Evolutionary conservation across 2,329 filamentous ascomycete species (phyloP).

Genomic region (Paraphaeosphaeria minitans): DNA sequence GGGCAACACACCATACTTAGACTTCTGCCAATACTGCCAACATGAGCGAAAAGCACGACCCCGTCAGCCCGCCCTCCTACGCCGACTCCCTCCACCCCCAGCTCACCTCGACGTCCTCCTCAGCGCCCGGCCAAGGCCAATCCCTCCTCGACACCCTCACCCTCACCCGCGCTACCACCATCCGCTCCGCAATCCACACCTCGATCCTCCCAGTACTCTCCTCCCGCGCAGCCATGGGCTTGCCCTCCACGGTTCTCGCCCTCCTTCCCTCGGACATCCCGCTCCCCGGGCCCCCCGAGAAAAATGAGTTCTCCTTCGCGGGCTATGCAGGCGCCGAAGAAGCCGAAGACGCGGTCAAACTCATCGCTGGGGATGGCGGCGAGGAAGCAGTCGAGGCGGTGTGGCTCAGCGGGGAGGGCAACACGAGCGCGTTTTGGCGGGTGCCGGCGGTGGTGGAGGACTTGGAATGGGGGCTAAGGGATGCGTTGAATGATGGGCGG

Average conservation of each 20-base stretch:
- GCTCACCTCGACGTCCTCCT: constrained; percentile 9
- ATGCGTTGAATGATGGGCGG: constrained; percentile 32
- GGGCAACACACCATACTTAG: background rate
- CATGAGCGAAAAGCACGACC: constrained; percentile 17
- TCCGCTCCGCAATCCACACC: constrained; percentile 45
- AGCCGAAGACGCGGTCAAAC: constrained; percentile 18
- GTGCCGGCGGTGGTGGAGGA: constrained; percentile 49
- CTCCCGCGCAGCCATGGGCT: constrained; percentile 47
- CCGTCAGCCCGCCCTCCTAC: constrained; percentile 29
- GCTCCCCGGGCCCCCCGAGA: constrained; percentile 26
- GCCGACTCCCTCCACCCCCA: constrained; percentile 23
- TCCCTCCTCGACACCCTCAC: constrained; percentile 45
- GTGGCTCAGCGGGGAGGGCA: constrained; percentile 47
- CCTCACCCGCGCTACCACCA: constrained; percentile 47
- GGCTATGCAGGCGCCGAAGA: background rate
- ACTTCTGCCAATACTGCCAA: background rate
- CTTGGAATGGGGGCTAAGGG: constrained; percentile 42
- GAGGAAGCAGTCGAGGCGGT: constrained; percentile 47
- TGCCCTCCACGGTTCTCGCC: constrained; percentile 52
- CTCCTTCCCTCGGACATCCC: constrained; percentile 52
- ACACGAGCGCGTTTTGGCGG: constrained; percentile 52
- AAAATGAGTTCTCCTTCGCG: constrained; percentile 41
- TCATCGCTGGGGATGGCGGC: constrained; percentile 48
- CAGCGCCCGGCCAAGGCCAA: constrained; percentile 27
- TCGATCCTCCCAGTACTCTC: constrained; percentile 51